These are phyloP conservation scores for Ilyonectria destructans DNA, from an alignment of 2,329 filamentous ascomycete species.

Conservation along the genomic window DNA sequence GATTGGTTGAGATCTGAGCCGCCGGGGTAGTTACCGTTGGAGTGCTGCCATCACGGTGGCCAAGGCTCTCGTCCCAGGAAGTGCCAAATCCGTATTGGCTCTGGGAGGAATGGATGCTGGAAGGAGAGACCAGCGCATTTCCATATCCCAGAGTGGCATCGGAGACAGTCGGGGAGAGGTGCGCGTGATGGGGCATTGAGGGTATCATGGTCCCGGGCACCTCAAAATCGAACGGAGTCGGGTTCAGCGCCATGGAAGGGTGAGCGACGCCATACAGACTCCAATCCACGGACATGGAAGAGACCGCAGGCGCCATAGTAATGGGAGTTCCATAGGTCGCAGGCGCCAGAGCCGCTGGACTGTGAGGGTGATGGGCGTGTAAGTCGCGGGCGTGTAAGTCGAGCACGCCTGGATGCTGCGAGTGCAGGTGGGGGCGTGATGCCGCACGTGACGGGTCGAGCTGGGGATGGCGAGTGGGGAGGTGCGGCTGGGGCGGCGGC, in stretches of 20 bases:
- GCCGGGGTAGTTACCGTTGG: slow-evolving; percentile 47
- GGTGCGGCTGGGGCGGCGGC: background rate
- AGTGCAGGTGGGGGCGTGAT: slow-evolving; percentile 39
- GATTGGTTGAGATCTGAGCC: slow-evolving; percentile 41
- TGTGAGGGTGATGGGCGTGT: slow-evolving; percentile 39
- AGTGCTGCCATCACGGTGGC: slow-evolving; percentile 45
- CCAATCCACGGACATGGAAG: slow-evolving; percentile 46
- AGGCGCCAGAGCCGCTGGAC: slow-evolving; percentile 31
- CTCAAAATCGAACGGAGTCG: slow-evolving; percentile 45
- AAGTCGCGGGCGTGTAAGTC: slow-evolving; percentile 34
- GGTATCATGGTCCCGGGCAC: slow-evolving; percentile 41
- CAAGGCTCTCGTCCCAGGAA: slow-evolving; percentile 45
- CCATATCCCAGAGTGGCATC: slow-evolving; percentile 42
- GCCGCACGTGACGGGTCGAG: slow-evolving; percentile 38
- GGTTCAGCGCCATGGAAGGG: slow-evolving; percentile 36
- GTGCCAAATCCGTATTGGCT: slow-evolving; percentile 37
- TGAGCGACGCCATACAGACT: slow-evolving; percentile 41
- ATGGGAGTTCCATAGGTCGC: slow-evolving; percentile 38
- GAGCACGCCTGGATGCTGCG: slow-evolving; percentile 22
- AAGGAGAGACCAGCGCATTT: slow-evolving; percentile 44
- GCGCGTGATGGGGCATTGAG: slow-evolving; percentile 39
- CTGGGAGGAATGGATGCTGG: slow-evolving; percentile 43
- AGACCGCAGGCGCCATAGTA: slow-evolving; percentile 28
- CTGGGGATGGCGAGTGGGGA: background rate
- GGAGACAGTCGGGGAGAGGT: slow-evolving; percentile 37